These are phyloP conservation scores for Penicillium italicum DNA, from an alignment of 2,329 filamentous ascomycete genomes.

Conservation along the genomic window DNA sequence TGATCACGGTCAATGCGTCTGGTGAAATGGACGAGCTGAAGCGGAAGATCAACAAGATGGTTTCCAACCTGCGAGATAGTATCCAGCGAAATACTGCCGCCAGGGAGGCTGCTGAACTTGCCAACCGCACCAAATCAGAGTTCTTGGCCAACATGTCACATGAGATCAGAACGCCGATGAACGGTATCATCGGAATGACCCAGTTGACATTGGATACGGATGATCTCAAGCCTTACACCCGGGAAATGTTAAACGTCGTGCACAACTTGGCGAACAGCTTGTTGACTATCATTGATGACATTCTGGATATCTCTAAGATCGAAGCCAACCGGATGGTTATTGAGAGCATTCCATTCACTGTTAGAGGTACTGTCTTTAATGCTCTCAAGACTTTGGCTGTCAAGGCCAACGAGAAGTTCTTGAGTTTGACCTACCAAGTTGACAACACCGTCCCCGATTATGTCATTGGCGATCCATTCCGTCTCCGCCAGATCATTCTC, in stretches of 20 bases:
- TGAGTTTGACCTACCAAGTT: conserved; percentile 89
- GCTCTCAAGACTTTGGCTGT: conserved; percentile 95
- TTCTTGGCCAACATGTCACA: conserved; percentile 99
- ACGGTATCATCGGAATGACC: conserved; percentile 97
- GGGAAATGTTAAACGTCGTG: conserved; percentile 98
- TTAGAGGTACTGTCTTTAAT: conserved; percentile 93
- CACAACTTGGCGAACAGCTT: conserved; percentile 95
- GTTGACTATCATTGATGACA: conserved; percentile 89
- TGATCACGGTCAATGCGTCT: conserved; percentile 94
- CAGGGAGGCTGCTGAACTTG: conserved; percentile 90
- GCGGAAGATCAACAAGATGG: conserved; percentile 99
- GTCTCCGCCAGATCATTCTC: conserved; percentile 90
- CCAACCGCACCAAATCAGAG: conserved; percentile 97
- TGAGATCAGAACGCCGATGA: conserved; percentile 96
- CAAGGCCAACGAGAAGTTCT: conserved; percentile 91
- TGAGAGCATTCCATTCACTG: conserved; percentile 93
- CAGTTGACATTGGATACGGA: conserved; percentile 94
- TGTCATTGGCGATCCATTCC: conserved; percentile 94
- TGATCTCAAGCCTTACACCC: conserved; percentile 88
- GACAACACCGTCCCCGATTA: conserved; percentile 92
- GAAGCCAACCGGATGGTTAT: conserved; percentile 98
- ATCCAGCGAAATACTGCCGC: conserved; percentile 96
- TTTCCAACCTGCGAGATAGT: conserved; percentile 89
- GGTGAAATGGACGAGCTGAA: conserved; percentile 99
- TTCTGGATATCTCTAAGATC: conserved; percentile 68